Evolutionary conservation across 1,139 yeast genomes (phyloP), one percentile per base, ranked within the genome.

Genomic region (Yamadazyma trypodendri): DNA sequence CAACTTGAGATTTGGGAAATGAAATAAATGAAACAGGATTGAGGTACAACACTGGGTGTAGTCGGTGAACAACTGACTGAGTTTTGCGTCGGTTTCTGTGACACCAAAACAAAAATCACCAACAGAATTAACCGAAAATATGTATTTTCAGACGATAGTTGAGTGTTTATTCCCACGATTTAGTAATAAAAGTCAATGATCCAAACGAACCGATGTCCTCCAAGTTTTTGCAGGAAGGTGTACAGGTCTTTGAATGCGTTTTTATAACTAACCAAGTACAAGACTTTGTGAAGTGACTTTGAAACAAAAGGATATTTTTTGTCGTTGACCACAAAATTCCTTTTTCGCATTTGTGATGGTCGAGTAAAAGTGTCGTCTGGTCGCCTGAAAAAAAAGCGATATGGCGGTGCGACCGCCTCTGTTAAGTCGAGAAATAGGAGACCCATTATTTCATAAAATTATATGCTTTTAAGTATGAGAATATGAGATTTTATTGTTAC

Each of bases 301-400:
- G 10, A 24, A 27, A 27, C 29, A 27, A 27, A 28, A 28, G 31
- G 31, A 28, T 28, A 16, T 28, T 28, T 28, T 13, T 17, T 28
- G 30, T 18, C 23, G 31, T 28, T 28, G 31, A 28, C 31, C 31
- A 28, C 31, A 28, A 28, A 28, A 12, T 28, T 28, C 23, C 21
- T n/a, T n/a, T 18, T 28, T 28, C 23, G 29, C 29, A 27, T 20
- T 27, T 24, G 28, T 11, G 12, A 6, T 24, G 9, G 29, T 27
- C 20, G 29, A 15, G 9, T 24, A n/a, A n/a, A n/a, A n/a, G n/a
- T 15, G 29, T 27, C 29, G 29, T 27, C 20, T 11, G 20, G 29
- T 27, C 29, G 29, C 29, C 29, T 15, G 6, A 11, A 16, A 23
- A 23, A 18, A 18, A 18, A 18, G n/a, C n/a, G n/a, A n/a, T n/a